Percentiles rank a stretch among this genome's conserved stretches.
phyloP scores from a whole-genome alignment of 805 yeast species.

The Sugiyamaella americana region DNA sequence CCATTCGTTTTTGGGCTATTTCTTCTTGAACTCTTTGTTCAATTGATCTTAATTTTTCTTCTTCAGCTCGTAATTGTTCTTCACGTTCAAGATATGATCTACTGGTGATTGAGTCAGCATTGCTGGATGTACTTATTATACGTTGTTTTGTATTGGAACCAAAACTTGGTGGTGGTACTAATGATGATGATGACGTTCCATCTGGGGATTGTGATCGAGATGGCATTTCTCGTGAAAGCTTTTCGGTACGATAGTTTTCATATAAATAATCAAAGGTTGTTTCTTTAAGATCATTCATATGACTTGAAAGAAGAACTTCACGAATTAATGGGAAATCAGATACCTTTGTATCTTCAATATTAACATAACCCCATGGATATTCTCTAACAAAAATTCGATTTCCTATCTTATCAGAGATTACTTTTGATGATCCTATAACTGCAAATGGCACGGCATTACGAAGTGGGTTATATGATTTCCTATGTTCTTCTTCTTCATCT shows the following conservation, averaged over 20 bases:
- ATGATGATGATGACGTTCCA: slow-evolving; percentile 5
- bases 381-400: slow-evolving; percentile 40
- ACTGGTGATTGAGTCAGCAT: slow-evolving; percentile 24
- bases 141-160: slow-evolving; percentile 5
- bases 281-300: slow-evolving; percentile 82
- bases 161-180: too few species aligned
- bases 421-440: slow-evolving; percentile 53
- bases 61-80: slow-evolving; percentile 83
- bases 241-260: slow-evolving; percentile 86
- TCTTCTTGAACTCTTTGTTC: slow-evolving; percentile 89
- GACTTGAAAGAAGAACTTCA: slow-evolving; percentile 74
- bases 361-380: slow-evolving; percentile 57
- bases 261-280: slow-evolving; percentile 80
- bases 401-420: slow-evolving; percentile 41
- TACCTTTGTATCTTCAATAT: slow-evolving; percentile 62
- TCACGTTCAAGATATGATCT: slow-evolving; percentile 61
- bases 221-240: slow-evolving; percentile 56
- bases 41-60: slow-evolving; percentile 77
- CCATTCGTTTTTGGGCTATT: slow-evolving; percentile 70
- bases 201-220: slow-evolving; percentile 18
- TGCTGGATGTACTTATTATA: slow-evolving; percentile 12
- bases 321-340: slow-evolving; percentile 78
- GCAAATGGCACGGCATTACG: slow-evolving; percentile 54
- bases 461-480: slow-evolving; percentile 25
- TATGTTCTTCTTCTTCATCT: slow-evolving; percentile 26